These are phyloP conservation scores for Crucibulum laeve DNA, from an alignment of 768 basidiomycete genomes.

Conservation along the genomic window DNA sequence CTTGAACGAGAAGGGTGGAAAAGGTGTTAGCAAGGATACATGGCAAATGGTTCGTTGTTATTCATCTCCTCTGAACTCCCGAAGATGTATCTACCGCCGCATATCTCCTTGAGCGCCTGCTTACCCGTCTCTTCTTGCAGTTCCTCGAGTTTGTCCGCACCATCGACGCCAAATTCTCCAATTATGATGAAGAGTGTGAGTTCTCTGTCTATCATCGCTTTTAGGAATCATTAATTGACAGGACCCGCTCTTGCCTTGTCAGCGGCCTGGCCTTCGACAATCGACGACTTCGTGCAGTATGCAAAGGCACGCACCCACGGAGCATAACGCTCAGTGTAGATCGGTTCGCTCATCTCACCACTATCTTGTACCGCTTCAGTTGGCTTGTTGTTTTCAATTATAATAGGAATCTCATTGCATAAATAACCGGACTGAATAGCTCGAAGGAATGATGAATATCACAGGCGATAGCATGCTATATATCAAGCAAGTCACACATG, in stretches of 20 bases:
- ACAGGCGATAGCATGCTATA: background rate
- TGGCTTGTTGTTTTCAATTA: too few species aligned
- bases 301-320: background rate
- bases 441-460: background rate
- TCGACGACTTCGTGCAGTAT: constrained; percentile 36
- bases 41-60: constrained; percentile 71
- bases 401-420: too few species aligned
- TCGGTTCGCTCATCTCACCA: too few species aligned
- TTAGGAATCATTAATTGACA: constrained; percentile 8
- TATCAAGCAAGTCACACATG: background rate
- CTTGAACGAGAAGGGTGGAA: constrained; percentile 55
- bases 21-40: constrained; percentile 85
- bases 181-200: constrained; percentile 75
- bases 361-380: too few species aligned
- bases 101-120: background rate
- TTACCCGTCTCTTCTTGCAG: constrained; percentile 29
- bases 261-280: constrained; percentile 87
- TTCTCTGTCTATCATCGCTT: constrained; percentile 3
- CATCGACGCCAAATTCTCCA: constrained; percentile 67
- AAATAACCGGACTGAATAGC: too few species aligned
- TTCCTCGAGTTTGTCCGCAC: constrained; percentile 76
- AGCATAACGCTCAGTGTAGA: too few species aligned
- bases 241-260: constrained; percentile 5
- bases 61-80: background rate
- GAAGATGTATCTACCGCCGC: background rate